A percentile compares a stretch with the other conserved stretches of the same genome.
Evolutionary conservation across 2,329 filamentous ascomycete species (phyloP).

Genomic region (Xylariaceae sp.): DNA sequence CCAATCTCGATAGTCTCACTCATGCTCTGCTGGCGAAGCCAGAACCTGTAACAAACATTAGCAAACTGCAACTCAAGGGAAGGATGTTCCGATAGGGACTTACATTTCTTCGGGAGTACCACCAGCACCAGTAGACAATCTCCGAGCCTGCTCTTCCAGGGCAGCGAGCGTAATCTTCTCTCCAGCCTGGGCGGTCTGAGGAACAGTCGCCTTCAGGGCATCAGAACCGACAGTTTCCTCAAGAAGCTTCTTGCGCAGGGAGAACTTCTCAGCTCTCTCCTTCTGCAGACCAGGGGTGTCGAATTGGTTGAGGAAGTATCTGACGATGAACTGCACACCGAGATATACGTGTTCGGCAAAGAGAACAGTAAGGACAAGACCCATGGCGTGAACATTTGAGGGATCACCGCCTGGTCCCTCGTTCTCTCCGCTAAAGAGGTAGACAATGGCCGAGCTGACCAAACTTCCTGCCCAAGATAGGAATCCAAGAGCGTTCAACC

Average conservation of each 20-base stretch:
- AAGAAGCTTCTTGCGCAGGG: conserved; percentile 73
- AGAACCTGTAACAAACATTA: conserved; percentile 46
- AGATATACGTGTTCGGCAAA: conserved; percentile 88
- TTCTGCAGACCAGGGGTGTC: conserved; percentile 83
- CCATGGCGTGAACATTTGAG: conserved; percentile 70
- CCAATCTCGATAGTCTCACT: conserved; percentile 54
- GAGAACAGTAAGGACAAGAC: conserved; percentile 73
- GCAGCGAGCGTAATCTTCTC: conserved; percentile 60
- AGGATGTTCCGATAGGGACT: conserved; percentile 26
- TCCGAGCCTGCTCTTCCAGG: conserved; percentile 59
- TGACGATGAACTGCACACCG: conserved; percentile 66
- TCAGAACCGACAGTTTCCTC: conserved; percentile 63
- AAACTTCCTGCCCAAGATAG: conserved; percentile 91
- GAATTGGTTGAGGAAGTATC: conserved; percentile 68
- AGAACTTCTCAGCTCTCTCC: conserved; percentile 74
- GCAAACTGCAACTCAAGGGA: background rate
- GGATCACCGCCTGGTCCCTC: conserved; percentile 62
- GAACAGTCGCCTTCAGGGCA: conserved; percentile 44
- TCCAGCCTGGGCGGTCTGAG: conserved; percentile 44
- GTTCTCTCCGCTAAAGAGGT: conserved; percentile 71
- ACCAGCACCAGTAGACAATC: conserved; percentile 44
- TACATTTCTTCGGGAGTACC: conserved; percentile 49
- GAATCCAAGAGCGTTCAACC: conserved; percentile 79
- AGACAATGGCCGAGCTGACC: conserved; percentile 81
- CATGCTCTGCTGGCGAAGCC: conserved; percentile 55